Evolutionary conservation across 2,329 filamentous ascomycete genomes (phyloP), one percentile per base, ranked within the genome.

Genomic region (Colletotrichum caudatum): DNA sequence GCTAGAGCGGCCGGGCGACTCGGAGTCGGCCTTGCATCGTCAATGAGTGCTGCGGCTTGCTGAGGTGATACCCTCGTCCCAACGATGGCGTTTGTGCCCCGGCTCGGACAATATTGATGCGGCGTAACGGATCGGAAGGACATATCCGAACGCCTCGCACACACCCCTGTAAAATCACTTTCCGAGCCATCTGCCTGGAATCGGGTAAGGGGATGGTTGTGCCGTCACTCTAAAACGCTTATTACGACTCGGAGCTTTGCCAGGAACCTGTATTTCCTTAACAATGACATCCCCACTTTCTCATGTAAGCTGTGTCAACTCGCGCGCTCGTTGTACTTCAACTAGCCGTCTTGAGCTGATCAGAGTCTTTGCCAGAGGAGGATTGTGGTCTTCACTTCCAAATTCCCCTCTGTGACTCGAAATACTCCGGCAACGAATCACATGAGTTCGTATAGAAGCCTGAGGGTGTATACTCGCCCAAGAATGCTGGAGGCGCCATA

Each of bases 401-500:
- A 14, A 12, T 16, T 14, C 14, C 6, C 1, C 16, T 23, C 5
- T 18, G 26, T 9, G 4, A 26, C 3, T 69, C 48, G 69, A 54
- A 72, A n/a, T 72, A 72, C 7, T 65, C 54, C 4, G 53, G n/a
- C 29, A 61, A 11, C 12, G 60, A 35, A 7, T 46, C 69, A 5
- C 64, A 69, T 16, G 60, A 11, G 11, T 54, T 46, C 14, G 59
- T 12, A 4, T 56, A 65, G 23, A 64, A 72, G 2, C 39, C 26
- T 1, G 50, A 60, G 3, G 59, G 65, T 6, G 69, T 60, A 7
- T 54, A 72, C 0, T 72, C 69, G 37, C 56, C 59, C 69, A 69
- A 51, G 11, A 72, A 72, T 3, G 1, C 69, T 1, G 64, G 39
- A 14, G 59, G 37, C 1, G 48, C 37, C 69, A 69, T 69, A 33